Percentiles rank a stretch among this genome's conserved stretches.
These are phyloP conservation scores for Artemisia argyi DNA, from an alignment of 129 eudicot species.

Conservation along the genomic window DNA sequence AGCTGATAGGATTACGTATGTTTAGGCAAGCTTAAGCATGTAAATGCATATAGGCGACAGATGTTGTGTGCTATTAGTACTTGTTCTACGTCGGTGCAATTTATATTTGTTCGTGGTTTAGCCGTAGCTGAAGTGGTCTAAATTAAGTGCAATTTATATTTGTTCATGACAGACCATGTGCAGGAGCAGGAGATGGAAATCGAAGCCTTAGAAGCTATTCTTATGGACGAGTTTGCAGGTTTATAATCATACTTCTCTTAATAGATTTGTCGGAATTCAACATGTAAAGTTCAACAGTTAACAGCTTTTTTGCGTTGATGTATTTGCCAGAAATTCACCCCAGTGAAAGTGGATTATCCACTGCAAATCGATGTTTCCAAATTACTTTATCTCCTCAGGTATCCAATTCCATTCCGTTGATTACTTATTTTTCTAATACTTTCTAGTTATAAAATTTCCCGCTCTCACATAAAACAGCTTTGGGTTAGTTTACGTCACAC, in stretches of 20 bases:
- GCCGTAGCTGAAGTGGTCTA: background rate
- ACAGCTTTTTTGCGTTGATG: constrained; percentile 13
- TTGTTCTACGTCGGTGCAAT: background rate
- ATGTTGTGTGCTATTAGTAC: background rate
- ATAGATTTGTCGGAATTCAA: background rate
- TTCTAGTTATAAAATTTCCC: background rate
- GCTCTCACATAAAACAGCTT: background rate
- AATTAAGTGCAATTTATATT: constrained; percentile 1
- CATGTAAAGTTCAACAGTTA: constrained; percentile 6
- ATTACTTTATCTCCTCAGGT: constrained; percentile 82
- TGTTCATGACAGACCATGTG: constrained; percentile 57
- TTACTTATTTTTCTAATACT: background rate
- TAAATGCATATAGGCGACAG: background rate
- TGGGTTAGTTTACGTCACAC: constrained; percentile 7
- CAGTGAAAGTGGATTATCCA: constrained; percentile 84
- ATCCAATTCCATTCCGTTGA: constrained; percentile 24
- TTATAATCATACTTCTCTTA: constrained; percentile 1
- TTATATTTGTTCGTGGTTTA: background rate
- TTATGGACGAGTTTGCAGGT: constrained; percentile 88
- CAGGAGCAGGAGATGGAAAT: constrained; percentile 99
- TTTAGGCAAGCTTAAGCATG: background rate
- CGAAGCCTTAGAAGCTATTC: constrained; percentile 91
- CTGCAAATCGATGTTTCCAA: constrained; percentile 78
- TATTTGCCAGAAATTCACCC: constrained; percentile 71
- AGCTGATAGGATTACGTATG: too few relatives aligned